Conservation (phyloP, 257 asterid genomes). For the Leptodermis oblonga region DNA sequence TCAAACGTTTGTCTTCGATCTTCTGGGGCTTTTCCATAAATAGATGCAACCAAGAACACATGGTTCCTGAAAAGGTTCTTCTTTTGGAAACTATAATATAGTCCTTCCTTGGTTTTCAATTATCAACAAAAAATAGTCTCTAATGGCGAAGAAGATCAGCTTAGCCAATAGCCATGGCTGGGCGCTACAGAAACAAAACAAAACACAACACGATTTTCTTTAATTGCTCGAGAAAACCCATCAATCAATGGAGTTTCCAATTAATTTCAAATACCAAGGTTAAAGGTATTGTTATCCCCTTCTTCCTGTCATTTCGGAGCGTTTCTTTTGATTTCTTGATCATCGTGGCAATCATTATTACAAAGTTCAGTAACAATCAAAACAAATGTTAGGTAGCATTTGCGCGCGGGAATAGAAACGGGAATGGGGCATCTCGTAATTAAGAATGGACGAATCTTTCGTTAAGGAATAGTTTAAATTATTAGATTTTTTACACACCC, state of each 20-base stretch:
- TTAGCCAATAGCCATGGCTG: neutral
- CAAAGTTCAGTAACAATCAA: neutral
- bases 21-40: neutral
- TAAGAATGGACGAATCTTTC: too few species aligned
- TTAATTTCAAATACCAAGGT: constrained; percentile 8
- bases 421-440: too few species aligned
- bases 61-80: neutral
- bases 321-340: neutral
- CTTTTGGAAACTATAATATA: constrained; percentile 3
- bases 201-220: too few species aligned
- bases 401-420: too few species aligned
- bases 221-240: constrained; percentile 18
- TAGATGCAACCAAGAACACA: neutral
- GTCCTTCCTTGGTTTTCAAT: neutral
- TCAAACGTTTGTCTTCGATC: neutral
- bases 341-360: neutral
- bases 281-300: too few species aligned
- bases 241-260: neutral
- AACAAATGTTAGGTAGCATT: too few species aligned
- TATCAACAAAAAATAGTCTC: neutral
- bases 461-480: too few species aligned
- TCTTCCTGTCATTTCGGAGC: neutral
- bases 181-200: neutral
- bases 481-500: too few species aligned
- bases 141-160: neutral